Conservation (phyloP, 2,329 filamentous ascomycete genomes). For the Fusarium oligoseptatum region DNA sequence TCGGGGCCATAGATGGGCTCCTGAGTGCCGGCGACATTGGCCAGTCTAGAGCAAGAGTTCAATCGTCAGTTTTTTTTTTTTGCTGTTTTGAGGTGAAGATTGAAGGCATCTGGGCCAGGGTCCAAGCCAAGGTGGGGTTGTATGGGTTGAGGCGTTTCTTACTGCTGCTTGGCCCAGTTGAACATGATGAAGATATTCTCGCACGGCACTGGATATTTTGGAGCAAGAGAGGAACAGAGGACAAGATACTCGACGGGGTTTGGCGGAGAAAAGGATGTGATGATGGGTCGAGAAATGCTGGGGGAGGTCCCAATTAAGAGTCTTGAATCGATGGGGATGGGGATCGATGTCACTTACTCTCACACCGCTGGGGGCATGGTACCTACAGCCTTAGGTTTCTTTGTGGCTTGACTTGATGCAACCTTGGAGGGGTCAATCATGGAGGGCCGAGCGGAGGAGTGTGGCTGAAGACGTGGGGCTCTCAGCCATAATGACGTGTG, state of each 20-base stretch:
- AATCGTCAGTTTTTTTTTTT: constrained; percentile 39
- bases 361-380: constrained; percentile 34
- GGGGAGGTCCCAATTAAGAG: constrained; percentile 38
- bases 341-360: constrained; percentile 39
- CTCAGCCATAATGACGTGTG: constrained; percentile 34
- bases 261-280: constrained; percentile 26
- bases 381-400: not conserved
- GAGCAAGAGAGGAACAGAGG: constrained; percentile 6
- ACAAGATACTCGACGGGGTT: not conserved
- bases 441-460: not conserved
- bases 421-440: constrained; percentile 30
- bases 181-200: constrained; percentile 71
- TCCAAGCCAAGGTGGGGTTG: constrained; percentile 25
- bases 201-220: constrained; percentile 1
- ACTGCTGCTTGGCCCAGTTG: constrained; percentile 96
- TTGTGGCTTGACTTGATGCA: not conserved
- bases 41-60: constrained; percentile 62
- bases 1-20: constrained; percentile 95
- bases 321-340: not conserved
- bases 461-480: constrained; percentile 37
- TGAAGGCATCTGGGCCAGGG: constrained; percentile 9
- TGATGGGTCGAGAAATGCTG: constrained; percentile 43
- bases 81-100: constrained; percentile 16
- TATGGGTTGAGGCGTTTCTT: constrained; percentile 53
- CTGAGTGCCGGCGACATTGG: constrained; percentile 91